Evolutionary conservation across 257 asterid species (phyloP).

Genomic region (Penstemon barbatus): DNA sequence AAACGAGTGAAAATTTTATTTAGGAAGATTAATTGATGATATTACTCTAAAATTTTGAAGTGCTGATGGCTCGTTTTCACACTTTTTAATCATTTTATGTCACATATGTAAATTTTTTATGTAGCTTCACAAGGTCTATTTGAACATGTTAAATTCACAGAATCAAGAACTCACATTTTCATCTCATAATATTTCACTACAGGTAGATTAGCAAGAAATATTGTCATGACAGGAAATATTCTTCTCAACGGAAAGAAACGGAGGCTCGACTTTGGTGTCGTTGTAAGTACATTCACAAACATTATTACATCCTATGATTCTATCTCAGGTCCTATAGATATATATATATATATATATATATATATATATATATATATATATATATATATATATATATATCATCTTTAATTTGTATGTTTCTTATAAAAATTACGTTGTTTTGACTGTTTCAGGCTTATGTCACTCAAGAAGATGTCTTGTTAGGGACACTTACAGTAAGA

Average conservation of each 20-base stretch:
- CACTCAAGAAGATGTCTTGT: slow-evolving; percentile 83
- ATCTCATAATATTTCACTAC: slow-evolving; percentile 14
- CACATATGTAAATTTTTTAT: too few relatives aligned
- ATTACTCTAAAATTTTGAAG: too few relatives aligned
- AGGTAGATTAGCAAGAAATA: slow-evolving; percentile 86
- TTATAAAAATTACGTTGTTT: background rate
- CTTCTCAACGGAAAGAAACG: slow-evolving; percentile 88
- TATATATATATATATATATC: background rate
- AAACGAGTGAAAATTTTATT: too few relatives aligned
- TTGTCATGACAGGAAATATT: slow-evolving; percentile 82
- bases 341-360: background rate
- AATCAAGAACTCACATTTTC: too few relatives aligned
- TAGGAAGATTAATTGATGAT: too few relatives aligned
- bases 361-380: background rate
- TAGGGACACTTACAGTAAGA: slow-evolving; percentile 86
- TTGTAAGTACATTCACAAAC: slow-evolving; percentile 54
- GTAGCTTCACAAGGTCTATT: too few relatives aligned
- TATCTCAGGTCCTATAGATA: too few relatives aligned
- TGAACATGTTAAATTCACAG: too few relatives aligned
- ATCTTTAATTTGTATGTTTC: background rate
- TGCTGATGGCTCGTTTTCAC: too few relatives aligned
- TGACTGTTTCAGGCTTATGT: slow-evolving; percentile 74
- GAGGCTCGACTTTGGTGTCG: slow-evolving; percentile 72
- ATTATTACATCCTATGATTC: background rate
- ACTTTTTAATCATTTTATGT: too few relatives aligned